phyloP scores from a whole-genome alignment of 768 basidiomycete species.

The Lentinula edodes region DNA sequence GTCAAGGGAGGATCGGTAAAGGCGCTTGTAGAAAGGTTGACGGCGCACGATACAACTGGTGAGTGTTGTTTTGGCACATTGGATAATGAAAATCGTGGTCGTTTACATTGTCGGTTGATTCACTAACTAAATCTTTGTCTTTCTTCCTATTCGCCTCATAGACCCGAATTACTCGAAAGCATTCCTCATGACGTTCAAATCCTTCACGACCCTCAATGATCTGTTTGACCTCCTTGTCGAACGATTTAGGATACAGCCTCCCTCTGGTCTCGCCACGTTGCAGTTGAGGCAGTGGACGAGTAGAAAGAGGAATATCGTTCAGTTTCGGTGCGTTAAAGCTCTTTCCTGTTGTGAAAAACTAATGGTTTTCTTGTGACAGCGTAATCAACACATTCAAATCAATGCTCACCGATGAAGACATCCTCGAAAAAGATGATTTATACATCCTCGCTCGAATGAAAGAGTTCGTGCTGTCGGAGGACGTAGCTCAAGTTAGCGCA shows the following conservation, averaged over 20 bases:
- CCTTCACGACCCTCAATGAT: constrained; percentile 81
- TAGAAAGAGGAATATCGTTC: constrained; percentile 82
- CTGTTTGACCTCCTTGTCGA: constrained; percentile 76
- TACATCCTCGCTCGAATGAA: constrained; percentile 79
- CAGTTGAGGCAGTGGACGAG: constrained; percentile 79
- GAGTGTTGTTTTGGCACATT: constrained; percentile 16
- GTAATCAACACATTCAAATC: constrained; percentile 89
- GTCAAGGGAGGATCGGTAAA: constrained; percentile 84
- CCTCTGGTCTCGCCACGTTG: constrained; percentile 50
- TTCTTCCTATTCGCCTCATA: constrained; percentile 16
- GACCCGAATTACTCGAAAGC: constrained; percentile 80
- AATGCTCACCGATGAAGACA: constrained; percentile 80
- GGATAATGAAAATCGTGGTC: not conserved
- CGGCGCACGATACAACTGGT: constrained; percentile 88
- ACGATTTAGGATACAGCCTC: constrained; percentile 76
- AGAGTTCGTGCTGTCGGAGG: constrained; percentile 65
- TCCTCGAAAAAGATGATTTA: constrained; percentile 82
- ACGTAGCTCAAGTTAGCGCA: constrained; percentile 58
- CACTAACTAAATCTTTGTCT: not conserved
- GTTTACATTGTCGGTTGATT: not conserved
- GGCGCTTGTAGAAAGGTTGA: constrained; percentile 85
- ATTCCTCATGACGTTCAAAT: constrained; percentile 95
- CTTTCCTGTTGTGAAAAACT: too few relatives aligned
- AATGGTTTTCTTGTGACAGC: constrained; percentile 28
- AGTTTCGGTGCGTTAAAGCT: constrained; percentile 60